A percentile compares a stretch with the other conserved stretches of the same genome.
Evolutionary conservation across 805 yeast genomes (phyloP).

Genomic region (Starmerella stigmatis): DNA sequence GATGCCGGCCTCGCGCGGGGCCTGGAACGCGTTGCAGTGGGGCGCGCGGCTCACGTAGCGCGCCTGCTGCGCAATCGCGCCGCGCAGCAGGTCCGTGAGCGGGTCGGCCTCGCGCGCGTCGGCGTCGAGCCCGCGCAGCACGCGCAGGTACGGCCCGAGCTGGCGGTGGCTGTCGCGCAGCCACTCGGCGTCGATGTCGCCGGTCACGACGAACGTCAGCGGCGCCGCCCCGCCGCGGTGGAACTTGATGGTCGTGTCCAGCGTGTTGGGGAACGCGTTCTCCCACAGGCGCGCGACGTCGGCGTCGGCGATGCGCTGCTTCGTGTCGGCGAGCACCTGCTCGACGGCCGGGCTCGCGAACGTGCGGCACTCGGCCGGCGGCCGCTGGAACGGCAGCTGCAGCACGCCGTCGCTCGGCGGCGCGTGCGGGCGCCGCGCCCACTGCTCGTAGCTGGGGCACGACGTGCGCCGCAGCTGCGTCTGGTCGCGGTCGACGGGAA

Average conservation of each 20-base stretch:
- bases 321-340: slow-evolving; percentile 43
- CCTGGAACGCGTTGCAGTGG: slow-evolving; percentile 87
- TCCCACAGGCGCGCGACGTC: slow-evolving; percentile 70
- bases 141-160: slow-evolving; percentile 59
- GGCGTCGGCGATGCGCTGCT: slow-evolving; percentile 40
- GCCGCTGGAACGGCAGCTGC: slow-evolving; percentile 64
- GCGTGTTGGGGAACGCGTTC: slow-evolving; percentile 75
- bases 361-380: slow-evolving; percentile 60
- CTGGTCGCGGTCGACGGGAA: slow-evolving; percentile 1
- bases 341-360: slow-evolving; percentile 58
- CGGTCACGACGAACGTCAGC: slow-evolving; percentile 72
- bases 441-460: slow-evolving; percentile 57
- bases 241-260: slow-evolving; percentile 80
- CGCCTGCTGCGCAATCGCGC: slow-evolving; percentile 77
- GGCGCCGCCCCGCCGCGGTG: slow-evolving; percentile 37
- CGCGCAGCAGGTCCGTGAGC: slow-evolving; percentile 47
- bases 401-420: slow-evolving; percentile 52
- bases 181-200: slow-evolving; percentile 94
- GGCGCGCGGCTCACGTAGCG: slow-evolving; percentile 52
- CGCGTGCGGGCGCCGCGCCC: slow-evolving; percentile 43
- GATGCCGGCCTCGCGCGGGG: slow-evolving; percentile 43
- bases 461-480: background rate
- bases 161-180: slow-evolving; percentile 79
- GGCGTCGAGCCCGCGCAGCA: slow-evolving; percentile 41
- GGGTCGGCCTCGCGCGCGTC: slow-evolving; percentile 11